phyloP scores from a whole-genome alignment of 495 filamentous ascomycete species.

The Aspergillus homomorphus region DNA sequence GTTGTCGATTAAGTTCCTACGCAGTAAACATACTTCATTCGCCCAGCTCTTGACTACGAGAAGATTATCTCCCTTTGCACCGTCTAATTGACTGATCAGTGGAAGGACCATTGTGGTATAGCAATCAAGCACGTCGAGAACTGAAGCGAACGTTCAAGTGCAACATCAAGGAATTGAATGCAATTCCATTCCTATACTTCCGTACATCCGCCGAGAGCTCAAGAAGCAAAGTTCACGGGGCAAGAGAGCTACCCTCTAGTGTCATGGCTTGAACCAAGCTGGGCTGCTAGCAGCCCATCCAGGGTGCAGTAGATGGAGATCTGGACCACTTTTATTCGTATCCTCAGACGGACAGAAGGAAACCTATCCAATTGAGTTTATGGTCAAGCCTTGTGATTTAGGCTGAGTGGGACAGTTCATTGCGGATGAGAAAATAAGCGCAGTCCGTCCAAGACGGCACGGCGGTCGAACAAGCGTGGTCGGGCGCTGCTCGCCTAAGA shows the following conservation, averaged over 20 bases:
- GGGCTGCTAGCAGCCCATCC: not conserved
- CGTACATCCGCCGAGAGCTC: not conserved
- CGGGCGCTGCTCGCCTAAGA: not conserved
- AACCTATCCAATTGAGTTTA: slow-evolving; percentile 1
- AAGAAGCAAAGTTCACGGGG: not conserved
- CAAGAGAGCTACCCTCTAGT: not conserved
- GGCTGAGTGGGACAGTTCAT: not conserved
- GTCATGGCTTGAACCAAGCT: too few species aligned
- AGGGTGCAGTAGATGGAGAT: not conserved
- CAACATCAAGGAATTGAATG: too few species aligned
- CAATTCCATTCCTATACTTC: too few species aligned
- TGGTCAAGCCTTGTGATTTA: not conserved
- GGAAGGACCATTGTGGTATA: too few species aligned
- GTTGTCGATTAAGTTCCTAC: too few species aligned
- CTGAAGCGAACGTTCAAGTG: too few species aligned
- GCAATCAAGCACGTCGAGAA: too few species aligned
- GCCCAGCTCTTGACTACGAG: too few species aligned
- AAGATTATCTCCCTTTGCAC: too few species aligned
- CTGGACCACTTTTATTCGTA: slow-evolving; percentile 1
- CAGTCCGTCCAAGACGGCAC: not conserved
- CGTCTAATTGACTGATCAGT: too few species aligned
- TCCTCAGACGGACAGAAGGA: slow-evolving; percentile 2
- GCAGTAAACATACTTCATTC: too few species aligned
- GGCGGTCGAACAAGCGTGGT: not conserved
- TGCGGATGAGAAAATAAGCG: not conserved